Percentiles rank a stretch among this genome's conserved stretches.
Evolutionary conservation across 2,329 filamentous ascomycete species (phyloP).

Genomic region (Calonectria leucothoes): DNA sequence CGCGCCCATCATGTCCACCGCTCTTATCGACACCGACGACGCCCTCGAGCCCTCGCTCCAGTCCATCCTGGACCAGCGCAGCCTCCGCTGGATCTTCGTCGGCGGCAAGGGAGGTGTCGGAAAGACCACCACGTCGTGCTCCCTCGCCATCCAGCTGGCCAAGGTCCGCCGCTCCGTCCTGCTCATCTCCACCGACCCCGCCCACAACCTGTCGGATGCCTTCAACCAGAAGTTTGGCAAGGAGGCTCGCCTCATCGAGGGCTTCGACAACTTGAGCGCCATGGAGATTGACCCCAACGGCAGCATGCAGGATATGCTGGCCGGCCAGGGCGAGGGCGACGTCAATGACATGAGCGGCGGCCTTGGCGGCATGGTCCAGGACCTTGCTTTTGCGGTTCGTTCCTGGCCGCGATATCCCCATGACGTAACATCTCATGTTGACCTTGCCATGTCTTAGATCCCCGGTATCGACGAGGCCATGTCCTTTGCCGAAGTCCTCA

Average conservation of each 20-base stretch:
- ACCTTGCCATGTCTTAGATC: slow-evolving; percentile 70
- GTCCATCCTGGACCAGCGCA: slow-evolving; percentile 93
- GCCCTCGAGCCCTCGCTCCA: slow-evolving; percentile 92
- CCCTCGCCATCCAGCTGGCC: slow-evolving; percentile 96
- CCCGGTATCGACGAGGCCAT: slow-evolving; percentile 99
- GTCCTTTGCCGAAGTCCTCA: slow-evolving; percentile 99
- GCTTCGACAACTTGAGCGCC: slow-evolving; percentile 92
- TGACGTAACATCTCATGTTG: not conserved
- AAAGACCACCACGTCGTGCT: slow-evolving; percentile 99
- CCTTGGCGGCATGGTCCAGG: slow-evolving; percentile 98
- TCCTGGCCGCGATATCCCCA: not conserved
- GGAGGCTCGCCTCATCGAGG: slow-evolving; percentile 91
- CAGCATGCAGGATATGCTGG: slow-evolving; percentile 94
- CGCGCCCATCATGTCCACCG: slow-evolving; percentile 51
- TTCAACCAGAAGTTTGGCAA: slow-evolving; percentile 99
- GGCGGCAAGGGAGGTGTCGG: slow-evolving; percentile 98
- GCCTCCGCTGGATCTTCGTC: slow-evolving; percentile 98
- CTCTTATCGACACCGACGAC: slow-evolving; percentile 67
- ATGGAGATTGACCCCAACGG: slow-evolving; percentile 99
- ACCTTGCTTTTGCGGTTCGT: slow-evolving; percentile 91
- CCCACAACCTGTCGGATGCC: slow-evolving; percentile 97
- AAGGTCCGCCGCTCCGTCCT: slow-evolving; percentile 95
- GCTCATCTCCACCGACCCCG: slow-evolving; percentile 97
- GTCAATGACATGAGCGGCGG: slow-evolving; percentile 76
- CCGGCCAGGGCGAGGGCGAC: slow-evolving; percentile 76